A percentile compares a stretch with the other conserved stretches of the same genome.
These are phyloP conservation scores for Cladorrhinum sp. DNA, from an alignment of 2,329 filamentous ascomycete species.

Conservation along the genomic window DNA sequence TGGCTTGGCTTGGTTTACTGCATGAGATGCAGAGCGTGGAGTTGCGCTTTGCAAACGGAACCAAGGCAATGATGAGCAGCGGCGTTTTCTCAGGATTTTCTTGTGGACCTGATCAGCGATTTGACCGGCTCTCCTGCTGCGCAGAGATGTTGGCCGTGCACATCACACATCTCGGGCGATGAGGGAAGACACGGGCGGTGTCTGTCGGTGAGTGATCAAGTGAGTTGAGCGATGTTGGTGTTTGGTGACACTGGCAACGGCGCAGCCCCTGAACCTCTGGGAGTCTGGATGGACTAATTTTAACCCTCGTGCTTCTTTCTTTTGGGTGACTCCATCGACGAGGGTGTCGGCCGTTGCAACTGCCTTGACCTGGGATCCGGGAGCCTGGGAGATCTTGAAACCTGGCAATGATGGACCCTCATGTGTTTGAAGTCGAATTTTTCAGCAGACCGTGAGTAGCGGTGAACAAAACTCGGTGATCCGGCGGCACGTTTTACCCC, in stretches of 20 bases:
- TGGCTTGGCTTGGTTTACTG: slow-evolving; percentile 18
- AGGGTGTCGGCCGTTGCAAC: background rate
- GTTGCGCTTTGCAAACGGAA: background rate
- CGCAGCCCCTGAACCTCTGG: background rate
- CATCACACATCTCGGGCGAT: background rate
- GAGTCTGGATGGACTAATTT: background rate
- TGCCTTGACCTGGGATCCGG: background rate
- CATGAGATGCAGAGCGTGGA: slow-evolving; percentile 6
- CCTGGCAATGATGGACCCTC: background rate
- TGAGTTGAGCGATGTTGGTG: background rate
- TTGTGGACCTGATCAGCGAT: background rate
- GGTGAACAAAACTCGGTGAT: slow-evolving; percentile 18
- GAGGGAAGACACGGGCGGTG: background rate
- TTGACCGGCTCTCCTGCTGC: background rate
- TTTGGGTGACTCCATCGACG: background rate
- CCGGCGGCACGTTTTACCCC: slow-evolving; percentile 15
- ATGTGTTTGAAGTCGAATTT: background rate
- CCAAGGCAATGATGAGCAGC: slow-evolving; percentile 6
- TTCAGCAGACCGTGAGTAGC: slow-evolving; percentile 14
- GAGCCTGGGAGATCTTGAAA: background rate
- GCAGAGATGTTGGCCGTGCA: background rate
- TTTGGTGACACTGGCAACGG: background rate
- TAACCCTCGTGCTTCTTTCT: background rate
- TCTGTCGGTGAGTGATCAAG: background rate
- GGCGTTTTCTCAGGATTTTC: background rate